Conservation (phyloP, 495 filamentous ascomycete genomes). For the Lasiosphaeria hispida region DNA sequence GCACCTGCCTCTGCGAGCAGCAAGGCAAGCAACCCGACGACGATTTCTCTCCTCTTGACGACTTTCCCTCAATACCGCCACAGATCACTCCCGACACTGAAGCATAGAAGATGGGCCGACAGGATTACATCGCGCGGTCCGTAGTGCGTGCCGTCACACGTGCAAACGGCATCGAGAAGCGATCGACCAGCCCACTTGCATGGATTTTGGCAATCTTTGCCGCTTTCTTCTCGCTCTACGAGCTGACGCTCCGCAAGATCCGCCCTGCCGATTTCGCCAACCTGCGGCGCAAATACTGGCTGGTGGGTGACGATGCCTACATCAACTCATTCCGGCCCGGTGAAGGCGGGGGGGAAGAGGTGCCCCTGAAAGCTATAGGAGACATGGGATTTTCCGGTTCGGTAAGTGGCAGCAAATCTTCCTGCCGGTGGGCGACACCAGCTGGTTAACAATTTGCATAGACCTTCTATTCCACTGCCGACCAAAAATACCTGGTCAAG, state of each 20-base stretch:
- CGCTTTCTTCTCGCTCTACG: constrained; percentile 38
- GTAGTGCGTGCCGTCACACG: constrained; percentile 38
- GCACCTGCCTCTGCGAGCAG: too few species aligned
- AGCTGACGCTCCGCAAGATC: constrained; percentile 36
- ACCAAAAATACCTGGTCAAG: constrained; percentile 63
- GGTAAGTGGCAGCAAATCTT: constrained; percentile 11
- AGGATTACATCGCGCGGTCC: constrained; percentile 30
- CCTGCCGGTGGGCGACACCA: background rate
- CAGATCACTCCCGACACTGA: background rate
- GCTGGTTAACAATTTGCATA: background rate
- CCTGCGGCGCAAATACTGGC: constrained; percentile 30
- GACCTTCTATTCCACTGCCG: constrained; percentile 66
- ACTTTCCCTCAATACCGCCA: background rate
- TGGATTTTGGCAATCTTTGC: constrained; percentile 31
- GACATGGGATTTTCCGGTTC: constrained; percentile 39
- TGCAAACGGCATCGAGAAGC: constrained; percentile 18
- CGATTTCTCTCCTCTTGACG: too few species aligned
- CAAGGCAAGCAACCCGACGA: too few species aligned
- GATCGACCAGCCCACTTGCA: constrained; percentile 15
- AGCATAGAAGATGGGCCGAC: constrained; percentile 23
- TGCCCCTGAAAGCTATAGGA: constrained; percentile 30
- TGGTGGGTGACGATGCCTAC: constrained; percentile 28
- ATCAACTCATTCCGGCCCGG: constrained; percentile 22
- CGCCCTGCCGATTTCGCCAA: constrained; percentile 39
- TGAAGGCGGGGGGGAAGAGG: constrained; percentile 12